Evolutionary conservation across 306 rosid genomes (phyloP).

Genomic region (Sicyos edulis): DNA sequence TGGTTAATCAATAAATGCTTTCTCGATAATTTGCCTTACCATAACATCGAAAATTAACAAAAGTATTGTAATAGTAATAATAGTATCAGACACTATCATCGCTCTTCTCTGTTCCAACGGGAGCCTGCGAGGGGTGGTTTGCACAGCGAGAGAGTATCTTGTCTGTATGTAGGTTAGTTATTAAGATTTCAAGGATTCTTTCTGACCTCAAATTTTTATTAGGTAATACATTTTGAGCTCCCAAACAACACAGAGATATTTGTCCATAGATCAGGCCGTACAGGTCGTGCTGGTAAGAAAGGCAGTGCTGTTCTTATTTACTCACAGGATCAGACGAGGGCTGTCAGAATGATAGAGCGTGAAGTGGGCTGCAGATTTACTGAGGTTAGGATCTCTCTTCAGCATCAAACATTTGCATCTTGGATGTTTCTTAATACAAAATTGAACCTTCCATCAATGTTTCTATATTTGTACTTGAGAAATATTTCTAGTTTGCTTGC

Average conservation of each 20-base stretch:
- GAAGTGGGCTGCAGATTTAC: slow-evolving; percentile 81
- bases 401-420: slow-evolving; percentile 5
- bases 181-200: background rate
- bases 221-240: slow-evolving; percentile 92
- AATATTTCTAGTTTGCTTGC: slow-evolving; percentile 10
- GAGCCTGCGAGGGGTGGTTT: background rate
- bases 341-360: slow-evolving; percentile 63
- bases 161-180: background rate
- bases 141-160: background rate
- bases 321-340: slow-evolving; percentile 57
- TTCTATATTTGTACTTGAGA: background rate
- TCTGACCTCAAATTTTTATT: background rate
- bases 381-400: slow-evolving; percentile 43
- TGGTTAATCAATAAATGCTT: background rate
- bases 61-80: background rate
- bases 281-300: slow-evolving; percentile 98
- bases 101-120: background rate
- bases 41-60: background rate
- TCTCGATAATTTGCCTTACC: background rate
- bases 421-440: background rate
- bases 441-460: background rate
- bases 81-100: background rate
- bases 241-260: slow-evolving; percentile 90
- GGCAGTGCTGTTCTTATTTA: slow-evolving; percentile 77
- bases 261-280: slow-evolving; percentile 97